phyloP scores from a whole-genome alignment of 345 rosid genomes.

The Streptanthus diversifolius region DNA sequence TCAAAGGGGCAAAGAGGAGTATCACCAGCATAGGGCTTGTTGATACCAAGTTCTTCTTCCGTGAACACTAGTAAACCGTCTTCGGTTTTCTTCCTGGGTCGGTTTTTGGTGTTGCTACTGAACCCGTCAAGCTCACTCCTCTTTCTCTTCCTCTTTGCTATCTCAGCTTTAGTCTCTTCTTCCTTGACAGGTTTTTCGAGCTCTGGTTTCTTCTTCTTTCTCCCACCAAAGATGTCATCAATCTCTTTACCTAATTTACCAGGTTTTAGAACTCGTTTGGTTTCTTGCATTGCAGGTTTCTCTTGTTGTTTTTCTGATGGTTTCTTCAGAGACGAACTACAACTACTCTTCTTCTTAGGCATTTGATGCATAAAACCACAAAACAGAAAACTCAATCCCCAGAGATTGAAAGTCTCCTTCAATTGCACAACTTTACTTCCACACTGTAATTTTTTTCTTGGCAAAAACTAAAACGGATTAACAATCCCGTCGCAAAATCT shows the following conservation, averaged over 20 bases:
- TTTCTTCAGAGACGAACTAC: conserved; percentile 25
- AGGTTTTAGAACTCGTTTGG: conserved; percentile 21
- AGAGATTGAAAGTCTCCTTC: not conserved
- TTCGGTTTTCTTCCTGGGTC: conserved; percentile 42
- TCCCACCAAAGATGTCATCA: conserved; percentile 44
- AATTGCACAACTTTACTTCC: not conserved
- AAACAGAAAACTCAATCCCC: not conserved
- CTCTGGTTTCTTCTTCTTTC: conserved; percentile 41
- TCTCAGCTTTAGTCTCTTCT: conserved; percentile 28
- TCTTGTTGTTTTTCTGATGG: not conserved
- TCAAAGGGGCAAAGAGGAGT: conserved; percentile 84
- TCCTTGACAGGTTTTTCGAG: not conserved
- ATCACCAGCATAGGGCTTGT: conserved; percentile 47
- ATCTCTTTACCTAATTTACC: conserved; percentile 36
- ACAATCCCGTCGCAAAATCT: not conserved
- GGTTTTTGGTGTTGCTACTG: conserved; percentile 16
- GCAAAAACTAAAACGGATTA: not conserved
- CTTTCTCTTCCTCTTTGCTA: conserved; percentile 37
- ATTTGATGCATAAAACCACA: conserved; percentile 1
- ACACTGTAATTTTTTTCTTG: not conserved
- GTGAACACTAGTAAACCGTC: conserved; percentile 57
- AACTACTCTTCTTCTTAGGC: conserved; percentile 30
- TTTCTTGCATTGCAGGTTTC: conserved; percentile 3
- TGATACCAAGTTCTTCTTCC: conserved; percentile 67
- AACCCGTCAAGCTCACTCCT: conserved; percentile 4